Evolutionary conservation across 228 moss, liverwort and hornwort genomes (phyloP).

Genomic region (Sphagnum fallax): DNA sequence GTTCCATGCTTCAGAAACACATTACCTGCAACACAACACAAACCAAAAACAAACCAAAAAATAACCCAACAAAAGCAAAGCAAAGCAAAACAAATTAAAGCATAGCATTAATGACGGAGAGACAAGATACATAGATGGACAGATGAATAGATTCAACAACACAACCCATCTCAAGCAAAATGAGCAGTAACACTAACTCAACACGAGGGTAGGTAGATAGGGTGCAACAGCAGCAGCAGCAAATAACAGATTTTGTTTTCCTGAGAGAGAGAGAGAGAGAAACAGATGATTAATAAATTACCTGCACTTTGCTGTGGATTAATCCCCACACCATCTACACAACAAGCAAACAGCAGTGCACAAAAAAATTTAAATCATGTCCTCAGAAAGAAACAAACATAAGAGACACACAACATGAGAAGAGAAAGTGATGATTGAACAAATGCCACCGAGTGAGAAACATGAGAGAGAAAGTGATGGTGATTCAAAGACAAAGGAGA

Average conservation of each 20-base stretch:
- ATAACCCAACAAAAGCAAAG: neutral
- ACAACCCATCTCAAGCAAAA: neutral
- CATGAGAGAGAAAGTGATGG: neutral
- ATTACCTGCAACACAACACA: conserved; percentile 38
- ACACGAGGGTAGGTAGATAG: neutral
- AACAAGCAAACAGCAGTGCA: neutral
- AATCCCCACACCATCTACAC: conserved; percentile 95
- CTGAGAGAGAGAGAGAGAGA: neutral
- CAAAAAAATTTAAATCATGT: neutral
- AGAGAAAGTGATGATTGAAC: too few relatives aligned
- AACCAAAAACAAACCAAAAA: neutral
- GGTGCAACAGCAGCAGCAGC: neutral
- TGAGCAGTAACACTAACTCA: neutral
- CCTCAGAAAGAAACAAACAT: neutral
- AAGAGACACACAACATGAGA: neutral
- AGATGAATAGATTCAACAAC: neutral
- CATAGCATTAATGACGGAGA: neutral
- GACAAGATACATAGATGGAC: neutral
- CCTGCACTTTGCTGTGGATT: conserved; percentile 99
- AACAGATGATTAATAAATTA: conserved; percentile 1
- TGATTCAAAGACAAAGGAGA: neutral
- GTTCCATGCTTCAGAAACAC: conserved; percentile 97
- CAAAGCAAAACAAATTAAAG: neutral
- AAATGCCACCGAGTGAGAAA: neutral
- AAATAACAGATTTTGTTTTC: neutral